Base-by-base conservation (phyloP, 352 stramenopile genomes). In the Globisporangium echinulatum region DNA sequence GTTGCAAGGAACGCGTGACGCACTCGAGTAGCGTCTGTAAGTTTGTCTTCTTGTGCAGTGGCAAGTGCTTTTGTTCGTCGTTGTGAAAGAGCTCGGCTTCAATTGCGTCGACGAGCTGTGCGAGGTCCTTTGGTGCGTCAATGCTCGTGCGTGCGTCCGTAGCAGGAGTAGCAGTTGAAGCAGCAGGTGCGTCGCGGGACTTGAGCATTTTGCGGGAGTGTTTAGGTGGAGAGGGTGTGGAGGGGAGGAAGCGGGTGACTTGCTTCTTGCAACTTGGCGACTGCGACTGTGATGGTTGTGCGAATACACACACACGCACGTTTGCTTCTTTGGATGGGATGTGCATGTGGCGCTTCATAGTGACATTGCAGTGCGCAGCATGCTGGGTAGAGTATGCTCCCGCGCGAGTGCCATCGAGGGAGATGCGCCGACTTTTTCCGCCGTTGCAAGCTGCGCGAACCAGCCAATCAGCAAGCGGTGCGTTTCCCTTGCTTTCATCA, bases 21-120 rank as follows among this genome's bases (percentile, higher is more conserved):
- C 59, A 86, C 79, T 85, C 73, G 62, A 88, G 77, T 19, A 88
- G 66, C 55, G 70, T 42, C 54, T 84, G 74, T 37, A 88, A 53
- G 58, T 73, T 75, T 33, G 66, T 63, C 52, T 88, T 88, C 63
- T 82, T 58, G 58, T 88, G 82, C 43, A 88, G 78, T 38, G 76
- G 74, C 3, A 85, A 47, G 48, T 84, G 62, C 5, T 76, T 76
- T 51, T 87, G 62, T 13, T 67, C 64, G 33, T 67, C 68, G 37
- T 63, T 63, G 51, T 49, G 33, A 10, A 58, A 42, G 7, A 88
- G 68, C n/a, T 79, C 66, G 33, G 64, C 67, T 52, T 88, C 79
- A 59, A 87, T 63, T 37, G 68, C 69, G 56, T 71, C 74, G 43
- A 87, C 79, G n/a, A 88, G 67, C 40, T 79, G 64, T 49, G 70